Conservation (phyloP, 2,329 filamentous ascomycete genomes). For the Ustilaginoidea virens region DNA sequence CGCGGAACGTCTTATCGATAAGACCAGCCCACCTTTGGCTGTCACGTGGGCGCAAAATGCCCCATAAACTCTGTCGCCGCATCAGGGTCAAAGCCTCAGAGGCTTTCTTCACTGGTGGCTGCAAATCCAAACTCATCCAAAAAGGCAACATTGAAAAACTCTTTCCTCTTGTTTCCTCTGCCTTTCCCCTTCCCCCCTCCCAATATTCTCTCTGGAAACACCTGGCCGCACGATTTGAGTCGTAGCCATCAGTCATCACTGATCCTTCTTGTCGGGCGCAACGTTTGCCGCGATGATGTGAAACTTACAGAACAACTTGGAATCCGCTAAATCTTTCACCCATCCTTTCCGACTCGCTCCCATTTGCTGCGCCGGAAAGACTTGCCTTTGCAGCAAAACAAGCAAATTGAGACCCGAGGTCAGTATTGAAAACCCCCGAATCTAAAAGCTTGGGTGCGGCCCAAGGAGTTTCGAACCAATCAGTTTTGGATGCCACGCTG, state of each 20-base stretch:
- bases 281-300: conserved; percentile 23
- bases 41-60: conserved; percentile 27
- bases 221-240: too few species aligned
- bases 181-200: neutral
- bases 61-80: conserved; percentile 19
- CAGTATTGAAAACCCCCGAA: too few species aligned
- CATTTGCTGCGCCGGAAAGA: conserved; percentile 8
- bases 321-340: conserved; percentile 14
- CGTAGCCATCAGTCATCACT: neutral
- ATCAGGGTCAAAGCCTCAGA: conserved; percentile 9
- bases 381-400: neutral
- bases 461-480: too few species aligned
- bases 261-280: neutral
- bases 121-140: conserved; percentile 4
- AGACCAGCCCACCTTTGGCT: conserved; percentile 13
- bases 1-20: conserved; percentile 16
- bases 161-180: neutral
- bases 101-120: conserved; percentile 4
- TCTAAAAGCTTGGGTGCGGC: too few species aligned
- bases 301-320: conserved; percentile 15
- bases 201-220: too few species aligned
- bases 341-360: conserved; percentile 13
- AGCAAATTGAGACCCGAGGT: conserved; percentile 5
- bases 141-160: conserved; percentile 1
- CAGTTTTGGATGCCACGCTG: too few species aligned